A percentile compares a stretch with the other conserved stretches of the same genome.
These are phyloP conservation scores for Cardamine occulta DNA, from an alignment of 345 rosid species.

Conservation along the genomic window DNA sequence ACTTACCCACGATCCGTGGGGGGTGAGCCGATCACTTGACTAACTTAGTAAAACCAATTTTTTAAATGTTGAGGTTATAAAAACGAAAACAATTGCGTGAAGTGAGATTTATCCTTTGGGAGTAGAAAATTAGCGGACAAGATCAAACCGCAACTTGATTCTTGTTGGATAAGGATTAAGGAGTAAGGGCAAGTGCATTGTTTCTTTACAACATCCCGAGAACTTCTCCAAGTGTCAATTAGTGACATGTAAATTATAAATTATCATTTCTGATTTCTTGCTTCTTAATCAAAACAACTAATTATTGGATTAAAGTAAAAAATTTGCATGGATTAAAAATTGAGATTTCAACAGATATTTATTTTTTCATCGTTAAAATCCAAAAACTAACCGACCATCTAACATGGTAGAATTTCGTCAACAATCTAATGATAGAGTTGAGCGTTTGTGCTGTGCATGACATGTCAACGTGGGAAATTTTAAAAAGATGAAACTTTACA, in stretches of 20 bases:
- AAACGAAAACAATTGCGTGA: conserved; percentile 34
- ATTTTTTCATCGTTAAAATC: not conserved
- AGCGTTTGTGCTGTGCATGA: conserved; percentile 41
- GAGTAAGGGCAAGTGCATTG: conserved; percentile 15
- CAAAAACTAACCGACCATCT: conserved; percentile 28
- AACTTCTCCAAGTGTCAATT: conserved; percentile 44
- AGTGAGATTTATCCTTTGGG: not conserved
- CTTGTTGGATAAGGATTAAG: conserved; percentile 42
- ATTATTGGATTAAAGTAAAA: not conserved
- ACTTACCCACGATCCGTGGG: conserved; percentile 25
- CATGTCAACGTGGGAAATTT: conserved; percentile 37
- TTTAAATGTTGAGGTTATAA: conserved; percentile 11
- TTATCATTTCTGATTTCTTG: not conserved
- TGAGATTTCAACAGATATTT: not conserved
- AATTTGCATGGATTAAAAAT: not conserved
- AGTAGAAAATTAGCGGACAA: conserved; percentile 23
- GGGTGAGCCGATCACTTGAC: conserved; percentile 13
- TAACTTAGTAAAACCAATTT: not conserved
- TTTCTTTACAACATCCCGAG: conserved; percentile 20
- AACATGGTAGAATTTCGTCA: conserved; percentile 26
- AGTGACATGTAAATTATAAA: not conserved
- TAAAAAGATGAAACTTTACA: conserved; percentile 19
- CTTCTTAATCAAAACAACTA: not conserved
- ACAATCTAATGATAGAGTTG: conserved; percentile 30
- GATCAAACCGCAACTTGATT: conserved; percentile 40